Evolutionary conservation across 2,329 filamentous ascomycete species (phyloP), one percentile per base, ranked within the genome.

Genomic region (Cryphonectria radicalis): DNA sequence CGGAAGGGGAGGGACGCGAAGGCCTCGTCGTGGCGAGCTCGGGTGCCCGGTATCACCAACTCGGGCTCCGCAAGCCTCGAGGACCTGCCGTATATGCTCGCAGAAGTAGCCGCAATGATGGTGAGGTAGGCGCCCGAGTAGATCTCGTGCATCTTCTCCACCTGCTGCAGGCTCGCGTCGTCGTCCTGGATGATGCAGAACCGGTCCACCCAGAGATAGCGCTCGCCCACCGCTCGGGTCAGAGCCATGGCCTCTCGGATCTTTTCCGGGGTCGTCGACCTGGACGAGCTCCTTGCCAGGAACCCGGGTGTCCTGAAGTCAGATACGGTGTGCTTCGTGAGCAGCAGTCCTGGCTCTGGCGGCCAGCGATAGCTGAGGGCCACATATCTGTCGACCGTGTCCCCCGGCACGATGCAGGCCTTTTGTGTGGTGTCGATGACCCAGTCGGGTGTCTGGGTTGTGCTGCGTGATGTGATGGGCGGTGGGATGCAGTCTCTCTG

Each of bases 301-400:
- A 63, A 19, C 57, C 67, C 28, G 19, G 14, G 14, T 25, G 32
- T 32, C 55, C 67, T 28, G 22, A 68, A 68, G 3, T 42, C 14
- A 1, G 25, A 22, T 2, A 68, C 13, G 22, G 19, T 53, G 1
- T 53, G n/a, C n/a, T 28, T 50, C 6, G 55, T 14, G 7, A 68
- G 43, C 1, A 63, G 17, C 13, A 68, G 32, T 10, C 59, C 32
- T 7, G 46, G 14, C 7, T 6, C 50, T 17, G 10, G 50, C 5
- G 37, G 43, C 43, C 67, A 68, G 13, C 32, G 40, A 14, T 68
- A 68, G 43, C 67, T 68, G 22, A 68, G 67, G 1, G 67, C 67
- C 37, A 28, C 59, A 11, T 68, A 68, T 32, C 57, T 63, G 42
- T 62, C 28, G 32, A 32, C 22, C 4, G 32, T 40, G 28, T 25